Evolutionary conservation across 352 stramenopile genomes (phyloP).

Genomic region (Globisporangium heterothallicum): DNA sequence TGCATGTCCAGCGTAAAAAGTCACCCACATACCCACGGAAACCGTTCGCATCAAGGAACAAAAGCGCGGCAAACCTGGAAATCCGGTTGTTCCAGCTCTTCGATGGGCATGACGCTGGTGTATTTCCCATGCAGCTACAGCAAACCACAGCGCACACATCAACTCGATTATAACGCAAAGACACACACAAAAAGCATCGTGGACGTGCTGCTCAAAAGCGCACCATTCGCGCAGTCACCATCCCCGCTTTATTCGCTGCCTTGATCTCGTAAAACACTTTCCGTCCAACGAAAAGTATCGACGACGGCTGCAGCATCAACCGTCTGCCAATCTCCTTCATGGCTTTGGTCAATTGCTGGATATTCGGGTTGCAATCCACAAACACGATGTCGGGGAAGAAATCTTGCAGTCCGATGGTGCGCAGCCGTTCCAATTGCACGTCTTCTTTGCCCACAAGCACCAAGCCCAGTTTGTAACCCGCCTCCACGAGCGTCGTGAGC

Average conservation of each 20-base stretch:
- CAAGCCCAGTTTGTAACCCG: constrained; percentile 57
- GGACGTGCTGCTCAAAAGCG: constrained; percentile 5
- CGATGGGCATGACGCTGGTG: constrained; percentile 76
- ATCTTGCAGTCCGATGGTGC: constrained; percentile 53
- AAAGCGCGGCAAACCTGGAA: constrained; percentile 50
- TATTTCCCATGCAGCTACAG: constrained; percentile 80
- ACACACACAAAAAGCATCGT: neutral
- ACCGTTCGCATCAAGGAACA: no score
- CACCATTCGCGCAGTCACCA: constrained; percentile 78
- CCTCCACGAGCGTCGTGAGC: constrained; percentile 44
- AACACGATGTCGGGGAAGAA: constrained; percentile 65
- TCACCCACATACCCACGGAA: no score
- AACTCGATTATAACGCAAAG: neutral
- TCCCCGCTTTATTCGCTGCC: constrained; percentile 67
- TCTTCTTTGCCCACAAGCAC: constrained; percentile 72
- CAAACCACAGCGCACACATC: neutral
- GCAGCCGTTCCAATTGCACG: constrained; percentile 68
- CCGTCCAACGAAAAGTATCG: constrained; percentile 76
- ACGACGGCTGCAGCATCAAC: constrained; percentile 61
- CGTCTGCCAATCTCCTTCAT: constrained; percentile 69
- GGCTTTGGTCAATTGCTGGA: constrained; percentile 51
- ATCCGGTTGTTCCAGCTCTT: constrained; percentile 75
- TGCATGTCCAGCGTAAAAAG: neutral
- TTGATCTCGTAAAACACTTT: constrained; percentile 88
- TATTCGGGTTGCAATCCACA: constrained; percentile 58